A percentile compares a stretch with the other conserved stretches of the same genome.
These are phyloP conservation scores for Holtermannia corniformis DNA, from an alignment of 768 basidiomycete species.

Conservation along the genomic window DNA sequence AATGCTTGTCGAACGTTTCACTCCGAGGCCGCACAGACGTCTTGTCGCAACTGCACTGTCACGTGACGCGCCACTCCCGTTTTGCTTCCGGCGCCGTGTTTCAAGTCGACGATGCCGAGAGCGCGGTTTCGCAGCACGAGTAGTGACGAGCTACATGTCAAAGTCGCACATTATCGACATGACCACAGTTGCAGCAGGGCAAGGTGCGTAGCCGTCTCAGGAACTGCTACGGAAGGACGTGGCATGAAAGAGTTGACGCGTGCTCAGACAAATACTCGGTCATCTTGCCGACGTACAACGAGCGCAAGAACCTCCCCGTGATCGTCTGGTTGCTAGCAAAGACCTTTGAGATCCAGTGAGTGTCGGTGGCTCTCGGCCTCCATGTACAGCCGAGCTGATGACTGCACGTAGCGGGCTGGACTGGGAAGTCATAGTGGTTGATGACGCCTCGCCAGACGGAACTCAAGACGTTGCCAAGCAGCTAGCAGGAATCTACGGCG, in stretches of 20 bases:
- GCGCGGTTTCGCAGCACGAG: too few relatives aligned
- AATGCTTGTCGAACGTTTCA: too few relatives aligned
- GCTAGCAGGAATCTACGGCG: slow-evolving; percentile 68
- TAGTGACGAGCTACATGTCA: background rate
- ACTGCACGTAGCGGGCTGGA: slow-evolving; percentile 50
- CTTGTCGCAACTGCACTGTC: too few relatives aligned
- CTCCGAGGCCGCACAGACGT: too few relatives aligned
- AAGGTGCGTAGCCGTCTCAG: too few relatives aligned
- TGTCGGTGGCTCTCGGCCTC: background rate
- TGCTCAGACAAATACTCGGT: slow-evolving; percentile 76
- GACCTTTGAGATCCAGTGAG: slow-evolving; percentile 67
- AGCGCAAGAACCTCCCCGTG: slow-evolving; percentile 81
- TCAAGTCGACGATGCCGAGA: too few relatives aligned
- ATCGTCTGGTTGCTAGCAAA: slow-evolving; percentile 75
- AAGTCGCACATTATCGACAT: slow-evolving; percentile 28
- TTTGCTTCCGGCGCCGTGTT: too few relatives aligned
- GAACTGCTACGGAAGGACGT: too few relatives aligned
- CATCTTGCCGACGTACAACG: slow-evolving; percentile 89
- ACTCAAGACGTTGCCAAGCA: slow-evolving; percentile 80
- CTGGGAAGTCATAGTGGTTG: slow-evolving; percentile 86
- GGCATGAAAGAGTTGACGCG: too few relatives aligned
- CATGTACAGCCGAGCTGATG: background rate
- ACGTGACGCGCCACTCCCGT: too few relatives aligned
- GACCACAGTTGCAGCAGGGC: slow-evolving; percentile 9
- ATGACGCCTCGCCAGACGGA: slow-evolving; percentile 86